Evolutionary conservation across 1,284 basidiomycete genomes (phyloP), one percentile per base, ranked within the genome.

Genomic region (Peniophora sp.): DNA sequence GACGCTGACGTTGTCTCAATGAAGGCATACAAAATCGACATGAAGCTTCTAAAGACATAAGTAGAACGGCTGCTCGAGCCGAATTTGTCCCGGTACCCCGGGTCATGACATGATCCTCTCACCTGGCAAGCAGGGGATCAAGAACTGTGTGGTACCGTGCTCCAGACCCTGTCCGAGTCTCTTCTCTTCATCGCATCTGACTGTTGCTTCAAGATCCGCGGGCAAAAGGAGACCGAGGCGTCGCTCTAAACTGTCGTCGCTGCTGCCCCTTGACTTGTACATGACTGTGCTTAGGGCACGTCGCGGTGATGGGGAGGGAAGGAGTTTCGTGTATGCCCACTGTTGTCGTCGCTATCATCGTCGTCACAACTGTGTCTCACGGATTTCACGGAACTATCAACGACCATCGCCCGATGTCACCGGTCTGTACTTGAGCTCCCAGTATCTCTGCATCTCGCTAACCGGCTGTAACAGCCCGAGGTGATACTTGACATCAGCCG

Each of bases 1-100:
- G 97, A 99, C 66, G 95, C 96, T 61, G 97, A 99, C 71, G 94
- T 98, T 71, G 98, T 99, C 76, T 97, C 94, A 50, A 97, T 99
- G 66, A 96, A 98, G 75, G 94, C 95, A 54, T 95, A 92, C 58
- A 97, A 97, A 88, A 88, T 86, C 63, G 93, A 96, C 79, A 87
- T 97, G 84, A 98, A 99, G 79, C 82, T 99, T 56, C 79, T 99
- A 64, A 82, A 87, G 58, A 93, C 93, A 63, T 99, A 86, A 92
- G 79, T 78, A 89, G 58, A 90, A 92, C 71, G 90, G 92, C 52
- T 99, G 99, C 81, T 91, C 92, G 54, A 97, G 97, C 80, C 84
- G 93, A 76, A 98, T 99, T 65, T 97, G 97, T 57, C 96, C 97
- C 47, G 96, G 95, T 84, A 92, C 95, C 64, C 97, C 95, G 69